Conservation (phyloP, 1,284 basidiomycete species). For the Puccinia novopanici region DNA sequence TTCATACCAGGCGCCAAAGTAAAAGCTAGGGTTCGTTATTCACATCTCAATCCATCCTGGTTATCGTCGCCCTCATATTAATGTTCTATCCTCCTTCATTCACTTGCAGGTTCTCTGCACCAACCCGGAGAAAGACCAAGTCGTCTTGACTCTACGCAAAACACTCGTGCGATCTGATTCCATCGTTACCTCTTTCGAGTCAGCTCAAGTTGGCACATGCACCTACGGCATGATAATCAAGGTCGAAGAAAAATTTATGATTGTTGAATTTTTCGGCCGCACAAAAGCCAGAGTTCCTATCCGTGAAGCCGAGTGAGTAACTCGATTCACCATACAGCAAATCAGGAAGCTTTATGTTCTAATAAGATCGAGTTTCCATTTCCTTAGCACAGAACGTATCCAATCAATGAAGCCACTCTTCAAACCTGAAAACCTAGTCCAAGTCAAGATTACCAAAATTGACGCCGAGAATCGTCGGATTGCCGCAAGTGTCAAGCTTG, state of each 20-base stretch:
- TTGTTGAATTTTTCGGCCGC: constrained; percentile 88
- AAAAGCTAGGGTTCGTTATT: constrained; percentile 72
- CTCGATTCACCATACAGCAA: constrained; percentile 30
- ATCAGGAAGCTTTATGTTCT: constrained; percentile 20
- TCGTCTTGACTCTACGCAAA: constrained; percentile 89
- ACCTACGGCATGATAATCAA: constrained; percentile 82
- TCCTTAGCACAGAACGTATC: constrained; percentile 68
- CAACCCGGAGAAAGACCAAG: constrained; percentile 76
- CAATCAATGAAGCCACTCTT: constrained; percentile 71
- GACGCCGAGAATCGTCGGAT: constrained; percentile 68
- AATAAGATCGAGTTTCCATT: constrained; percentile 44
- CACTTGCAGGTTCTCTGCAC: constrained; percentile 74
- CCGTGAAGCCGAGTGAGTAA: constrained; percentile 73
- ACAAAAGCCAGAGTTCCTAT: constrained; percentile 79
- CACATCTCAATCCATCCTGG: neutral
- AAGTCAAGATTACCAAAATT: constrained; percentile 72
- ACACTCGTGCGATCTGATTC: constrained; percentile 78
- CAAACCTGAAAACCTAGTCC: constrained; percentile 77
- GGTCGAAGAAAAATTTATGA: constrained; percentile 73
- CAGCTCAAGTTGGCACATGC: constrained; percentile 72
- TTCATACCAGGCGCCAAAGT: constrained; percentile 82
- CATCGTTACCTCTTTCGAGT: constrained; percentile 69
- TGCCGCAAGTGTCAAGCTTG: constrained; percentile 54
- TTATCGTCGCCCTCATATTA: neutral
- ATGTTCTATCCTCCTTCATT: constrained; percentile 1